phyloP scores from a whole-genome alignment of 768 basidiomycete genomes.

The Russula compacta region DNA sequence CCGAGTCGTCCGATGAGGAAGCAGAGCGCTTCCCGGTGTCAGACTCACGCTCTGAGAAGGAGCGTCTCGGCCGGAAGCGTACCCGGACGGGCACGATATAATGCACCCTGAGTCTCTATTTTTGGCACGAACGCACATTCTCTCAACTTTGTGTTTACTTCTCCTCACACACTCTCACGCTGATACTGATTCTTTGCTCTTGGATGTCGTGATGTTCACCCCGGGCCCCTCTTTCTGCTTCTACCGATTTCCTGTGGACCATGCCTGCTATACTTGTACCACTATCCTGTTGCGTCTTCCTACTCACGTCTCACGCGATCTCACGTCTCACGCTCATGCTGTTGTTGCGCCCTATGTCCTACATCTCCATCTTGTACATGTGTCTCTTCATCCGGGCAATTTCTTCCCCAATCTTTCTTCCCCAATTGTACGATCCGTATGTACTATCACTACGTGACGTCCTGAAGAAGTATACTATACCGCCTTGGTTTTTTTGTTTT shows the following conservation, averaged over 20 bases:
- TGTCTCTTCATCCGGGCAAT: slow-evolving; percentile 7
- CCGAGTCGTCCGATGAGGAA: slow-evolving; percentile 11
- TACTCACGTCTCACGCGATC: slow-evolving; percentile 5
- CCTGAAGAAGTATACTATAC: slow-evolving; percentile 14
- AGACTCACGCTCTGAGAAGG: slow-evolving; percentile 17
- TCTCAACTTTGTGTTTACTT: background rate
- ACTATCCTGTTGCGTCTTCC: background rate
- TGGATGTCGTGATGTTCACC: slow-evolving; percentile 1
- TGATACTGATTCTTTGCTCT: background rate
- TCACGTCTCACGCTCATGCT: slow-evolving; percentile 9
- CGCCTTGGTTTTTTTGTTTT: background rate
- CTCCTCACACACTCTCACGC: background rate
- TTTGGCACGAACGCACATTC: slow-evolving; percentile 2
- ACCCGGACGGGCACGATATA: slow-evolving; percentile 15
- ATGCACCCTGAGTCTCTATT: background rate
- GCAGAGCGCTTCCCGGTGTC: slow-evolving; percentile 14
- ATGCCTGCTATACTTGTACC: slow-evolving; percentile 13
- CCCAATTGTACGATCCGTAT: slow-evolving; percentile 5
- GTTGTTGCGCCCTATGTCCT: slow-evolving; percentile 9
- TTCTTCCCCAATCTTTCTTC: background rate
- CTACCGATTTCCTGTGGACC: slow-evolving; percentile 4
- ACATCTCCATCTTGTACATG: slow-evolving; percentile 15
- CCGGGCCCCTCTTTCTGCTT: background rate
- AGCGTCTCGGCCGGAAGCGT: slow-evolving; percentile 13
- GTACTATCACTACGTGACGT: slow-evolving; percentile 8